phyloP scores from a whole-genome alignment of 495 filamentous ascomycete species.

The Cercophora samala region DNA sequence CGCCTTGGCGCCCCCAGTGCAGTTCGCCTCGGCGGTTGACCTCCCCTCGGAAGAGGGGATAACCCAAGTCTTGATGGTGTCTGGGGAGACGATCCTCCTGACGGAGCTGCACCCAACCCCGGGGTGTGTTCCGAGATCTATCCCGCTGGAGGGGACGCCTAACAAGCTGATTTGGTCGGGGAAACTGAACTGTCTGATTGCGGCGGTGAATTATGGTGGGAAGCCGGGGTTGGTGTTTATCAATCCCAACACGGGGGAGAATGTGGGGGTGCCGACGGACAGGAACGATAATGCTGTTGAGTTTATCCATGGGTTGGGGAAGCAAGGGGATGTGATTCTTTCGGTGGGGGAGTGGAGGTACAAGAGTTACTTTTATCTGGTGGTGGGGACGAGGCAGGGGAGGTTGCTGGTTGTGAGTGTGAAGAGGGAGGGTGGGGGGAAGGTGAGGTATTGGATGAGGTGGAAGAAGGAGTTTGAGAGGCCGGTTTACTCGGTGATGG shows the following conservation, averaged over 20 bases:
- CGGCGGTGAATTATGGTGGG: slow-evolving; percentile 42
- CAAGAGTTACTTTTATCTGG: slow-evolving; percentile 44
- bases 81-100: slow-evolving; percentile 48
- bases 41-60: slow-evolving; percentile 27
- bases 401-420: slow-evolving; percentile 46
- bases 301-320: slow-evolving; percentile 44
- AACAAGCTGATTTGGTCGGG: slow-evolving; percentile 53
- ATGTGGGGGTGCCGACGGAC: slow-evolving; percentile 41
- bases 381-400: slow-evolving; percentile 42
- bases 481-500: slow-evolving; percentile 42
- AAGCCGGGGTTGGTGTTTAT: slow-evolving; percentile 44
- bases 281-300: slow-evolving; percentile 31
- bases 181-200: slow-evolving; percentile 49
- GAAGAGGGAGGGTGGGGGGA: slow-evolving; percentile 14
- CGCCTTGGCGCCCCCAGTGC: slow-evolving; percentile 31
- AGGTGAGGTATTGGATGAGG: slow-evolving; percentile 43
- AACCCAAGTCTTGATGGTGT: slow-evolving; percentile 37
- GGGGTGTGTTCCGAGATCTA: slow-evolving; percentile 51
- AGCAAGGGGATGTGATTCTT: slow-evolving; percentile 38
- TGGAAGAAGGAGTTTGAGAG: slow-evolving; percentile 39
- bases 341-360: slow-evolving; percentile 48
- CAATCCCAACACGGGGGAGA: slow-evolving; percentile 45
- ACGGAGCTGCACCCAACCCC: slow-evolving; percentile 46
- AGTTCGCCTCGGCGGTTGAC: slow-evolving; percentile 31
- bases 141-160: slow-evolving; percentile 49